Percentiles rank a stretch among this genome's conserved stretches.
phyloP scores from a whole-genome alignment of 2,329 filamentous ascomycete genomes.

The Bertia moriformis region DNA sequence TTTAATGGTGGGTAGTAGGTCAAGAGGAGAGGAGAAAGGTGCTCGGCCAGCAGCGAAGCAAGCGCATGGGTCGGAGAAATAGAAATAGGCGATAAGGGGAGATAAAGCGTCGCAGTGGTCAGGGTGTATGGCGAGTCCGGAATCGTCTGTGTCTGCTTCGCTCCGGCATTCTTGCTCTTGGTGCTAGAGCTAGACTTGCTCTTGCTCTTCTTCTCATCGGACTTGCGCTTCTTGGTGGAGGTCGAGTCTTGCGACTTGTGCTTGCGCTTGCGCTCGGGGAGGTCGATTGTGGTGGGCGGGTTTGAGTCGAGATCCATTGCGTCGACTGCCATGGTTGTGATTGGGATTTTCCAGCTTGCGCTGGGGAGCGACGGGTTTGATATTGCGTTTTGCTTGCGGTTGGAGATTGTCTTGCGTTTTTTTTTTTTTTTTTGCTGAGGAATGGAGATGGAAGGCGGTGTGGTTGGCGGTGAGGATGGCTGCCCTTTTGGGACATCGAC shows the following conservation, averaged over 20 bases:
- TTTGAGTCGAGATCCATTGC: conserved; percentile 20
- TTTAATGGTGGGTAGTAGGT: conserved; percentile 44
- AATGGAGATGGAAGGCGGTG: conserved; percentile 12
- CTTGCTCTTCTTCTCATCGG: conserved; percentile 13
- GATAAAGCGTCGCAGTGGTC: conserved; percentile 39
- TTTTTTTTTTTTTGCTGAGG: too few relatives aligned
- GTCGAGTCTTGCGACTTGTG: conserved; percentile 17
- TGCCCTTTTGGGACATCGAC: too few relatives aligned
- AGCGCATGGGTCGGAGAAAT: conserved; percentile 33
- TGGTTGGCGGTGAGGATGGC: conserved; percentile 10
- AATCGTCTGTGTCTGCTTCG: conserved; percentile 6
- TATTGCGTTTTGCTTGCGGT: conserved; percentile 4
- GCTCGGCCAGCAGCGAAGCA: conserved; percentile 41
- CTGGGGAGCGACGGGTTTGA: conserved; percentile 6
- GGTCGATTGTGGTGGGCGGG: conserved; percentile 7
- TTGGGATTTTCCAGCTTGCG: conserved; percentile 9
- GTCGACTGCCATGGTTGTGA: conserved; percentile 17
- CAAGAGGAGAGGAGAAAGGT: conserved; percentile 47
- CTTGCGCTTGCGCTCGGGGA: conserved; percentile 20
- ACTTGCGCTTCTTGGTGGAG: conserved; percentile 23
- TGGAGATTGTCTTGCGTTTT: too few relatives aligned
- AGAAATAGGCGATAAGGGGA: conserved; percentile 41
- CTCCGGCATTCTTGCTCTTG: conserved; percentile 3
- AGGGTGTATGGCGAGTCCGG: conserved; percentile 29
- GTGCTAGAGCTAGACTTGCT: neutral